Conservation (phyloP, 2,329 filamentous ascomycete genomes). For the Trichoderma sp. region DNA sequence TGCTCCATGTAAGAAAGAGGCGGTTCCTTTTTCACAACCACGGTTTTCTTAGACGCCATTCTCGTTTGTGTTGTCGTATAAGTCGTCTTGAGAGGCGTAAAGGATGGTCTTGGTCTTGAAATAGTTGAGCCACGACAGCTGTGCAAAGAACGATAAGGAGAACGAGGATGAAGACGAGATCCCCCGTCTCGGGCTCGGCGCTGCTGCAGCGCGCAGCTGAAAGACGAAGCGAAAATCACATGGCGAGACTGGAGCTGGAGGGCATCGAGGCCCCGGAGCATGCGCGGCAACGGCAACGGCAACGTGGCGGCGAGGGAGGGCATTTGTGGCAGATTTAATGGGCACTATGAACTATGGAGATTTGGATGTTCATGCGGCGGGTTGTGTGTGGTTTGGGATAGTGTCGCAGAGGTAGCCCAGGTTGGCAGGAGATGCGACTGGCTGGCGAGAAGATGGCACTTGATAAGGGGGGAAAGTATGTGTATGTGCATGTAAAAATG, state of each 20-base stretch:
- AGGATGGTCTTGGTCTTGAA: background rate
- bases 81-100: background rate
- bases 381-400: background rate
- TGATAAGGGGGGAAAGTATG: background rate
- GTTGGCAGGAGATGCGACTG: slow-evolving; percentile 18
- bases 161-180: background rate
- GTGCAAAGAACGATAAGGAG: background rate
- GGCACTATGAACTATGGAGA: background rate
- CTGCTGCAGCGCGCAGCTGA: background rate
- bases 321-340: background rate
- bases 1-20: slow-evolving; percentile 38
- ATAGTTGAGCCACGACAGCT: background rate
- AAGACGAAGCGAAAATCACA: background rate
- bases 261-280: background rate
- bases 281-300: background rate
- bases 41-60: slow-evolving; percentile 31
- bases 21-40: slow-evolving; percentile 2
- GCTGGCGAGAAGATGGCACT: background rate
- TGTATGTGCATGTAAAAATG: background rate
- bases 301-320: background rate
- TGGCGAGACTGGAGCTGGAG: background rate
- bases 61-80: background rate
- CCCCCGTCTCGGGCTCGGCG: background rate
- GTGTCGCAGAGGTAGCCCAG: slow-evolving; percentile 18
- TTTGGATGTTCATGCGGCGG: background rate